These are phyloP conservation scores for Acanthochlamys bracteata DNA, from an alignment of 106 monocot genomes.

Conservation along the genomic window DNA sequence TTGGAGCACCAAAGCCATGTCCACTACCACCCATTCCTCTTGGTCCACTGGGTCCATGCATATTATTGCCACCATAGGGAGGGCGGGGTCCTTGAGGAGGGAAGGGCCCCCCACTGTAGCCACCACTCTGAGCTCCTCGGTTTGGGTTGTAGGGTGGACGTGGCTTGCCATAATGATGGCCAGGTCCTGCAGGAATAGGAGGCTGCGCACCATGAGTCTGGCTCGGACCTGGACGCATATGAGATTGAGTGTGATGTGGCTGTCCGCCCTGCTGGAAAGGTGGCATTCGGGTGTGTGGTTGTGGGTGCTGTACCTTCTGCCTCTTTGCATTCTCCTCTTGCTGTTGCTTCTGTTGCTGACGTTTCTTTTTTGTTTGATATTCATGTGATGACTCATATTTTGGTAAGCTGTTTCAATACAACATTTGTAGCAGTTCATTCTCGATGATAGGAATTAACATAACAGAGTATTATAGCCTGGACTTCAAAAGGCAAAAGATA, in stretches of 20 bases:
- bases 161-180: slow-evolving; percentile 80
- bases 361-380: slow-evolving; percentile 92
- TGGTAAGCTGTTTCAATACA: slow-evolving; percentile 43
- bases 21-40: slow-evolving; percentile 41
- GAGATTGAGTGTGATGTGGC: slow-evolving; percentile 59
- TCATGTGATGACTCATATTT: slow-evolving; percentile 98
- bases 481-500: neutral
- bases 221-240: slow-evolving; percentile 57
- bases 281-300: slow-evolving; percentile 66
- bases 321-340: slow-evolving; percentile 85
- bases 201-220: slow-evolving; percentile 53
- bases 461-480: too few species aligned
- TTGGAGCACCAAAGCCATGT: slow-evolving; percentile 44
- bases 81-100: slow-evolving; percentile 42
- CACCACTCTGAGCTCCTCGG: slow-evolving; percentile 46
- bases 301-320: slow-evolving; percentile 83
- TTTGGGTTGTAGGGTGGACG: slow-evolving; percentile 65
- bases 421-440: too few species aligned
- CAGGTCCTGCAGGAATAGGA: slow-evolving; percentile 43
- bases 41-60: slow-evolving; percentile 48
- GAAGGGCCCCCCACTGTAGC: slow-evolving; percentile 34
- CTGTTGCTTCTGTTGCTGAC: slow-evolving; percentile 88
- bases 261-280: slow-evolving; percentile 76
- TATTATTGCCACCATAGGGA: slow-evolving; percentile 51
- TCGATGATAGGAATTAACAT: too few species aligned